A percentile compares a stretch with the other conserved stretches of the same genome.
These are phyloP conservation scores for Cercospora canescens DNA, from an alignment of 2,329 filamentous ascomycete species.

Conservation along the genomic window DNA sequence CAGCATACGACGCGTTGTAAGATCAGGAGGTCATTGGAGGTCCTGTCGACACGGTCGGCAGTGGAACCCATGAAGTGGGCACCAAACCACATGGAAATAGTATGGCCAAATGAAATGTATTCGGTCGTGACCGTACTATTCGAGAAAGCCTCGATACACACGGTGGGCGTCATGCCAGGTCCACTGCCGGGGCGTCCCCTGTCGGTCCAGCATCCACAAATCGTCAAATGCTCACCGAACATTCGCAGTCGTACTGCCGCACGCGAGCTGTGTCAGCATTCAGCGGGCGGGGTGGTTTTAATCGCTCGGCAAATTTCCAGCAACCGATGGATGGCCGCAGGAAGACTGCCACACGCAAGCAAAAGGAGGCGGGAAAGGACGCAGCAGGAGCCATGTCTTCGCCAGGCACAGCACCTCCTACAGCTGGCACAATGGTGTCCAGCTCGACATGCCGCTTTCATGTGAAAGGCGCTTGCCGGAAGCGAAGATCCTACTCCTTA, in stretches of 20 bases:
- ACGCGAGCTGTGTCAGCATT: background rate
- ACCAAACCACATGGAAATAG: no score
- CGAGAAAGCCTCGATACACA: no score
- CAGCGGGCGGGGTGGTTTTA: background rate
- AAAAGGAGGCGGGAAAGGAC: background rate
- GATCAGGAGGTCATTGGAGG: background rate
- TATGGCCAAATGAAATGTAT: background rate
- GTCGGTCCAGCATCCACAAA: background rate
- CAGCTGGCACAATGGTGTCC: background rate
- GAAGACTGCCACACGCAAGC: background rate
- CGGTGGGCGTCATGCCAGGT: background rate
- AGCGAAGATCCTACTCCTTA: background rate
- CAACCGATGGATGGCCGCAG: background rate
- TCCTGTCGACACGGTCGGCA: background rate
- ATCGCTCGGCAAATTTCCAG: background rate
- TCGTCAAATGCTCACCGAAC: slow-evolving; percentile 43
- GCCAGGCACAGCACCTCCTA: background rate
- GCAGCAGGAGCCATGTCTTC: background rate
- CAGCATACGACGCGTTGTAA: slow-evolving; percentile 36
- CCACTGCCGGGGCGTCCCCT: background rate
- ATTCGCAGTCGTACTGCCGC: background rate
- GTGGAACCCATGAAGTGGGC: background rate
- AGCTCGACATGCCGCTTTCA: background rate
- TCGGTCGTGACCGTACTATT: no score
- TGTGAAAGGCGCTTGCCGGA: background rate